Evolutionary conservation across 495 filamentous ascomycete genomes (phyloP), one percentile per base, ranked within the genome.

Genomic region (Podospora tetraspora): DNA sequence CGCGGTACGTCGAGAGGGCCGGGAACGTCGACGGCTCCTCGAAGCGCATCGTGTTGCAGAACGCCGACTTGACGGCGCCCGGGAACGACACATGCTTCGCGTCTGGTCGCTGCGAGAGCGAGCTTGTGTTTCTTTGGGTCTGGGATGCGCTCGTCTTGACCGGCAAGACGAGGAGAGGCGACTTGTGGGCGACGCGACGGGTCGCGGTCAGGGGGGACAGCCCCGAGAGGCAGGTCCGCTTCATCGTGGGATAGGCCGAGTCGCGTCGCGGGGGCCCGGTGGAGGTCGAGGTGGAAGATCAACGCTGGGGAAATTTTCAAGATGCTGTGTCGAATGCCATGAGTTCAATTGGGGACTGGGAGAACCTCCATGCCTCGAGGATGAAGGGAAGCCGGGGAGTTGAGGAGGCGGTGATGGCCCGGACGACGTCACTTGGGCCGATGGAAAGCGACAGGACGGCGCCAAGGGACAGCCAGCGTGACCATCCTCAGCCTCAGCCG

Each of bases 31-130:
- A 83, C 3, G 94, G 91, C 56, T 86, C 83, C 61, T 90, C 84
- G 78, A 97, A 97, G 24, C 81, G 76, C 76, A 97, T 88, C 6
- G 85, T 79, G 69, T 87, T 88, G 4, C 91, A 96, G 78, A 99
- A 98, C 66, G 92, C 91, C 79, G 91, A 95, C 78, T 96, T 91
- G 29, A 99, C 85, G 0, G 96, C 96, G n/a, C 95, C 95, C 0
- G 95, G 95, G 70, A 99, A 99, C 43, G 89, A 88, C 57, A 99
- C 92, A 71, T 81, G 80, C 37, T 89, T 87, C 29, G 90, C 87
- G 24, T 90, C 88, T 32, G 88, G 92, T 24, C 87, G 84, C 76
- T 95, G 92, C 24, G 82, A 84, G 66, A 84, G 72, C 57, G 78
- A 78, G 64, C 79, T 73, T 22, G 77, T 73, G 59, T 59, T 68